These are phyloP conservation scores for Paracoccidioides brasiliensis DNA, from an alignment of 2,329 filamentous ascomycete species.

Conservation along the genomic window DNA sequence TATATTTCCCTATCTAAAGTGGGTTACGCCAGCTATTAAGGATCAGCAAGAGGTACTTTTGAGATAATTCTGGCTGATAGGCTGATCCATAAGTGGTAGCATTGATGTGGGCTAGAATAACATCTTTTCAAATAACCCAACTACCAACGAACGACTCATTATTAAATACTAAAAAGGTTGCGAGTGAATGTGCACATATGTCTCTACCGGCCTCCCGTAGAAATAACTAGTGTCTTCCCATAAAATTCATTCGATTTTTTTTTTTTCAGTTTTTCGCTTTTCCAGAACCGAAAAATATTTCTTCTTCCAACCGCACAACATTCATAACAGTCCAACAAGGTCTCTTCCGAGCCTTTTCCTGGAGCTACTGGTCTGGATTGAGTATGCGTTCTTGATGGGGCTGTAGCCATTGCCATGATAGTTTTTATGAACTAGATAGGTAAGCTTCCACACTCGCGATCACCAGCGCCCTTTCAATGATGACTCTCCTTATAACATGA, in stretches of 20 bases:
- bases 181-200: neutral
- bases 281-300: neutral
- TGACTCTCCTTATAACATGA: slow-evolving; percentile 31
- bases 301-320: neutral
- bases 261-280: neutral
- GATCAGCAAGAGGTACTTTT: too few relatives aligned
- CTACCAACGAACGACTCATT: neutral
- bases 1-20: too few relatives aligned
- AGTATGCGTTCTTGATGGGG: neutral
- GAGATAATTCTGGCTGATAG: too few relatives aligned
- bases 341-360: neutral
- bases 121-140: neutral
- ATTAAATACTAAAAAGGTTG: neutral
- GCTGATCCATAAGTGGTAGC: too few relatives aligned
- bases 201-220: neutral
- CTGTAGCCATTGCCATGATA: neutral
- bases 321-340: neutral
- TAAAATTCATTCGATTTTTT: neutral
- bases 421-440: neutral
- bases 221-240: neutral
- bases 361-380: neutral
- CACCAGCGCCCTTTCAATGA: slow-evolving; percentile 16
- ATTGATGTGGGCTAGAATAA: too few relatives aligned
- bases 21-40: too few relatives aligned
- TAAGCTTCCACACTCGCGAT: neutral